Base-by-base conservation (phyloP, 169 alveolate genomes). In the Cryptosporidium ryanae region DNA sequence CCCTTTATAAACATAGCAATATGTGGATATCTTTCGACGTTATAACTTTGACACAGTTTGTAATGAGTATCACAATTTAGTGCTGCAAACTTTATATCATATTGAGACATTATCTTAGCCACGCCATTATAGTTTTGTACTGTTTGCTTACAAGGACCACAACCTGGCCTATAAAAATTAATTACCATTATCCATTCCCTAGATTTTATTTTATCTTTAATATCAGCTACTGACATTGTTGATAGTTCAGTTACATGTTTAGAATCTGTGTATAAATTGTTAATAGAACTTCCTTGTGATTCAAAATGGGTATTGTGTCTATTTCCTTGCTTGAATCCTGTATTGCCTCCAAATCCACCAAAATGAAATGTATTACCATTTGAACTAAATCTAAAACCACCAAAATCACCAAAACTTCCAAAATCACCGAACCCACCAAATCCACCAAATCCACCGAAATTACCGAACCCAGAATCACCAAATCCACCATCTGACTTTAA, bases 11-110 rank as follows among this genome's bases (percentile, higher is more conserved):
- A 61, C 87, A 76, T 76, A n/a, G 49, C 44, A 25, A 76, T 46
- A 29, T 76, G 71, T n/a, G 95, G 96, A 59, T 84, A 54, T 17
- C 82, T 57, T 57, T 71, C 89, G 12, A 95, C 92, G 17, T 90
- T 89, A 68, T 90, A 92, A 82, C 94, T 95, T 71, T 93, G 96
- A 67, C 97, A 95, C 50, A 93, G 89, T 38, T 92, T 96, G 59
- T 93, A 96, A n/a, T 93, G 95, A n/a, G 90, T 91, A 34, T 87
- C 82, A 38, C 96, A 93, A 64, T 93, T 93, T 3, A 93, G 83
- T 57, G 94, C 96, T 13, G 92, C 94, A 21, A 92, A 84, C 46
- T 91, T 92, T n/a, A 94, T 70, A 17, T 93, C 93, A 57, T 76
- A 76, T 43, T 95, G 96, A 49, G 93, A 90, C 81, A 93, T 81